Conservation (phyloP, 108 stramenopile genomes). For the Nitzschia sp. region DNA sequence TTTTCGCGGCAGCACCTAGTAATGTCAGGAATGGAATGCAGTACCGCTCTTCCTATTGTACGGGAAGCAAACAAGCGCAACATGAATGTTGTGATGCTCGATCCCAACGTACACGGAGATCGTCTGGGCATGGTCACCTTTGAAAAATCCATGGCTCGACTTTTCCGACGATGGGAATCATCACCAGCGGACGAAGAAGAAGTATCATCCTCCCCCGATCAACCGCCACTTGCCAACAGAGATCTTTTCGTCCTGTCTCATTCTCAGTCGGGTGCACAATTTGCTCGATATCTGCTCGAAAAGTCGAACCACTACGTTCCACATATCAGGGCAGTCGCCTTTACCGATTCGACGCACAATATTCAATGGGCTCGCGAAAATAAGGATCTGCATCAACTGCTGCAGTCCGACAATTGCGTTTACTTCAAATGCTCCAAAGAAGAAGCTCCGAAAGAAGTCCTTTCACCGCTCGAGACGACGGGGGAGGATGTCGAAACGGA, state of each 20-base stretch:
- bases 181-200: not conserved
- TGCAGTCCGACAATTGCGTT: slow-evolving; percentile 45
- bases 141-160: slow-evolving; percentile 44
- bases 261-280: slow-evolving; percentile 70
- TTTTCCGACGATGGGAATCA: slow-evolving; percentile 45
- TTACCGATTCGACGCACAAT: slow-evolving; percentile 86
- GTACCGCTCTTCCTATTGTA: slow-evolving; percentile 65
- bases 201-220: not conserved
- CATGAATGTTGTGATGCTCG: slow-evolving; percentile 69
- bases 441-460: not conserved
- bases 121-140: slow-evolving; percentile 57
- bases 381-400: slow-evolving; percentile 19
- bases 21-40: slow-evolving; percentile 62
- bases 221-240: slow-evolving; percentile 14
- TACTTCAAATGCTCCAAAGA: slow-evolving; percentile 47
- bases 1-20: slow-evolving; percentile 71
- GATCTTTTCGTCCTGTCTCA: slow-evolving; percentile 69
- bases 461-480: slow-evolving; percentile 23
- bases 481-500: slow-evolving; percentile 56
- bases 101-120: slow-evolving; percentile 79
- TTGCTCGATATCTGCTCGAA: slow-evolving; percentile 65
- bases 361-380: slow-evolving; percentile 70
- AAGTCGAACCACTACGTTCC: slow-evolving; percentile 51
- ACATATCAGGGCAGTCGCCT: slow-evolving; percentile 72
- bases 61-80: slow-evolving; percentile 56